Conservation (phyloP, 768 basidiomycete genomes). For the Boletus speciosus region DNA sequence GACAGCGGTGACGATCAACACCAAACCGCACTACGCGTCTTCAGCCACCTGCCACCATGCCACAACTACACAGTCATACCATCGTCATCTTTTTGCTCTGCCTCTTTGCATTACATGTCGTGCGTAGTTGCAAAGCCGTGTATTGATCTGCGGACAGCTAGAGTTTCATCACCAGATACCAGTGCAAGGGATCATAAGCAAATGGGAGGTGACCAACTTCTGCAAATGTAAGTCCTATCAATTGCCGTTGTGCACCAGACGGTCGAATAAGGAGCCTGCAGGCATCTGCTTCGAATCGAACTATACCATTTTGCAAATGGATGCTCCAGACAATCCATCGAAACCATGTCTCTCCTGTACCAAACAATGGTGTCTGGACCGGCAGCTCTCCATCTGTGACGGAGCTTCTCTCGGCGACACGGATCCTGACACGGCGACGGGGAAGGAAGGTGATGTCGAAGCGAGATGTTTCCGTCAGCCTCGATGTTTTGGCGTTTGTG, state of each 20-base stretch:
- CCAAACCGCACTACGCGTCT: slow-evolving; percentile 1
- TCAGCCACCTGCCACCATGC: slow-evolving; percentile 23
- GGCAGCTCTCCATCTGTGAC: slow-evolving; percentile 79
- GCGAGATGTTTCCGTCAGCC: slow-evolving; percentile 91
- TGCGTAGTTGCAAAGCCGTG: slow-evolving; percentile 20
- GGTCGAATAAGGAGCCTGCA: slow-evolving; percentile 30
- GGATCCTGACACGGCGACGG: slow-evolving; percentile 89
- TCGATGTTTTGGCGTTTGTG: slow-evolving; percentile 32
- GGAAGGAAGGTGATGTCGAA: slow-evolving; percentile 94
- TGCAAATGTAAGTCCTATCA: slow-evolving; percentile 67
- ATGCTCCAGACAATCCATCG: slow-evolving; percentile 75
- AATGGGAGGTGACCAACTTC: slow-evolving; percentile 89
- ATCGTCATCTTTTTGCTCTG: slow-evolving; percentile 13
- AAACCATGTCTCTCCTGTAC: slow-evolving; percentile 94
- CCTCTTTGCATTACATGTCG: slow-evolving; percentile 19
- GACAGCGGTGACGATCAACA: slow-evolving; percentile 1
- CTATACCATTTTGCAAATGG: slow-evolving; percentile 80
- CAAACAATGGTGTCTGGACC: slow-evolving; percentile 93
- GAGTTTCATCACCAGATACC: slow-evolving; percentile 32
- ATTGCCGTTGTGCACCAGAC: background rate
- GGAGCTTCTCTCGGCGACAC: slow-evolving; percentile 82
- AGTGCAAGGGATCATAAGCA: slow-evolving; percentile 48
- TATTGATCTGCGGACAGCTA: slow-evolving; percentile 3
- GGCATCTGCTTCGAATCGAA: slow-evolving; percentile 90
- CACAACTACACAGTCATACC: slow-evolving; percentile 11